Base-by-base conservation (phyloP, 805 yeast species). In the Spathaspora sp. region DNA sequence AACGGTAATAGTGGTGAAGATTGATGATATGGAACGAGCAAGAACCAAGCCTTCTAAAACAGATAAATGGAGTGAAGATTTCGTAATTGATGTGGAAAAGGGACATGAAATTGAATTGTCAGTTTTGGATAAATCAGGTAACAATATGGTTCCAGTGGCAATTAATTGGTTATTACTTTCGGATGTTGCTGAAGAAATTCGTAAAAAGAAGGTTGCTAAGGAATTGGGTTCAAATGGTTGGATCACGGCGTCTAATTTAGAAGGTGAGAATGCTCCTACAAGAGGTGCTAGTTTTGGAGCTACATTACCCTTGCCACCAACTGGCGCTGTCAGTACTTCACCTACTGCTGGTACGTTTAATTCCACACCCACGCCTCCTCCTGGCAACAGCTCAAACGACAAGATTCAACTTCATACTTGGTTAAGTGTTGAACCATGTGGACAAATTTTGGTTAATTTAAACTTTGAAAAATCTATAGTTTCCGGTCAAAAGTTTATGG, bases 361-460 rank as follows among this genome's bases (percentile, higher is more conserved):
- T 6, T 9, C 32, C n/a, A 11, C 43, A 20, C 31, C 31, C 3
- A 45, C 46, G 5, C 38, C 55, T 38, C 39, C 54, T 14, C 28
- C 53, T 23, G 53, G 51, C 2, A 28, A 38, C 10, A 7, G 19
- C 9, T 40, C 47, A 35, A 12, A 14, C 8, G 17, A 29, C 9
- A 28, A 44, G n/a, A 55, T 83, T 23, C 77, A 76, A 45, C 78
- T 89, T 12, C 87, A 85, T 49, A 79, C 89, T 5, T 94, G 98
- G 98, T 87, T 89, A 63, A 85, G 87, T 51, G 74, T 94, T 55
- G 99, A 93, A 67, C 98, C 99, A 9, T 83, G 92, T 1, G 99
- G 99, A 19, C 97, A 91, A 68, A 83, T 94, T 35, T 74, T 88
- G 51, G 67, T 94, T 43, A 82, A 85, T 5, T 69, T 93, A 23